Base-by-base conservation (phyloP, 1,139 yeast species). In the Candida albicans region DNA sequence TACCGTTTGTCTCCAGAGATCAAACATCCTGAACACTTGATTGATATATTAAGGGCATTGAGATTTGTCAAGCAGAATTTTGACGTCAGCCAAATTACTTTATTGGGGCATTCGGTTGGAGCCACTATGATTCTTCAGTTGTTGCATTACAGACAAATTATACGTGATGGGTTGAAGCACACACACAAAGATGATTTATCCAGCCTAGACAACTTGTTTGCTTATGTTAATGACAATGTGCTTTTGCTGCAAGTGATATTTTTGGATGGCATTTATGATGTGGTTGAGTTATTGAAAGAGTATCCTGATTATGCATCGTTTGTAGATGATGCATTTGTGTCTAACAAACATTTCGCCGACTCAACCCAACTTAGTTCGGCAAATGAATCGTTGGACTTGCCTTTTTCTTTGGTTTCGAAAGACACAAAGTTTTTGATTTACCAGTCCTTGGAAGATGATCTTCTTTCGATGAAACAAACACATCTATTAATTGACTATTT, bases 61-160 rank as follows among this genome's bases (percentile, higher is more conserved):
- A 44, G 55, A 9, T 50, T 54, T 2, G 59, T 81, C 3, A 48
- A 57, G 2, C 14, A 41, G 1, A 40, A 53, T 5, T 53, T 51
- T 37, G 50, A 49, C 0, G 42, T 53, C 1, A 44, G 42, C 0
- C 51, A 64, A 14, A 49, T 71, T 13, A 39, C 35, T 29, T 48
- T 82, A 6, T 70, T 80, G 5, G 96, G 96, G 0, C 96, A 89
- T 62, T 86, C 95, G 0, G 95, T 84, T 2, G 96, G 96, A 0
- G 89, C 93, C 1, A 82, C 87, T 2, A 58, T 89, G 38, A 70
- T 79, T 2, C 65, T 85, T 28, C 95, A 87, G 57, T 54, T 81
- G 6, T 51, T 82, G 18, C 67, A 68, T 44, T 59, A 52, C 43
- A 44, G 45, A 14, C 48, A 52, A 22, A 52, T 65, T 4, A 41